Evolutionary conservation across 2,329 filamentous ascomycete genomes (phyloP).

Genomic region (Pseudocercospora vitis): DNA sequence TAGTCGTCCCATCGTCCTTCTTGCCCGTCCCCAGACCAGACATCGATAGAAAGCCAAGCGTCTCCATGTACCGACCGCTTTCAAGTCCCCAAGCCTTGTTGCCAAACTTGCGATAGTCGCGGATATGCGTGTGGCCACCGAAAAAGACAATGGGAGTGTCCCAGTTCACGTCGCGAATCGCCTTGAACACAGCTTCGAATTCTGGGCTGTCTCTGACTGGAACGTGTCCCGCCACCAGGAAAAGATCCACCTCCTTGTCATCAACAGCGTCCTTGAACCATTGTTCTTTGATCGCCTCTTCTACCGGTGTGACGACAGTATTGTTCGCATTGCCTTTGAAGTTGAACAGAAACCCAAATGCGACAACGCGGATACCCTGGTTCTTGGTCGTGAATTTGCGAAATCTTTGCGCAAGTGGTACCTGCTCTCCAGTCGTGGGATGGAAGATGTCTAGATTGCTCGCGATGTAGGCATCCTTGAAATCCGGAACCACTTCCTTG

Average conservation of each 20-base stretch:
- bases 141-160: conserved; percentile 88
- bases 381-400: conserved; percentile 91
- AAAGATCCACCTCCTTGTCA: conserved; percentile 78
- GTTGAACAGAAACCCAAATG: conserved; percentile 93
- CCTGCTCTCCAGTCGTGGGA: conserved; percentile 65
- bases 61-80: conserved; percentile 91
- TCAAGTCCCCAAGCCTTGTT: conserved; percentile 74
- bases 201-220: conserved; percentile 73
- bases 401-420: conserved; percentile 78
- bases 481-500: conserved; percentile 77
- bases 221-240: conserved; percentile 83
- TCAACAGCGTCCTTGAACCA: conserved; percentile 88
- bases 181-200: conserved; percentile 73
- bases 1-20: conserved; percentile 29
- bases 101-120: conserved; percentile 80
- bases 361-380: conserved; percentile 76
- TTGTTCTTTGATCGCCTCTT: conserved; percentile 73
- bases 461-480: conserved; percentile 75
- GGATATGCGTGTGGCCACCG: conserved; percentile 85
- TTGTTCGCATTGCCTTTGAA: conserved; percentile 91
- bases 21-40: conserved; percentile 58
- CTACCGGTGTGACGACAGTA: conserved; percentile 76
- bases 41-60: conserved; percentile 89
- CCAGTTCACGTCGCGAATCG: conserved; percentile 74
- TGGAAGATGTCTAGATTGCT: conserved; percentile 91